Conservation (phyloP, 768 basidiomycete genomes). For the Tylopilus sp. region DNA sequence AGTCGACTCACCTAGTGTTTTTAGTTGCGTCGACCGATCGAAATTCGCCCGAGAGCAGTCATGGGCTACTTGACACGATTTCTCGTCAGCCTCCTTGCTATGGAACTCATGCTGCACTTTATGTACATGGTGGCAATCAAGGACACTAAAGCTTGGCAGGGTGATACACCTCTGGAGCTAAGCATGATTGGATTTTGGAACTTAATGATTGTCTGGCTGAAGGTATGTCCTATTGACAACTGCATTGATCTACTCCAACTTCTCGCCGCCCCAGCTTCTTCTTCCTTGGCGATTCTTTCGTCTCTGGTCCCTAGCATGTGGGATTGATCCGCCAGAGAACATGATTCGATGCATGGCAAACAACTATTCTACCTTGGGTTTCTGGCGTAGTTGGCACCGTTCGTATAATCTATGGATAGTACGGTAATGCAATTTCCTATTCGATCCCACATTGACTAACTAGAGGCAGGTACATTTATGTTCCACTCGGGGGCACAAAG, state of each 20-base stretch:
- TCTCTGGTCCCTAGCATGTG: slow-evolving; percentile 85
- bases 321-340: slow-evolving; percentile 94
- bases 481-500: slow-evolving; percentile 80
- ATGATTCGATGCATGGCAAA: slow-evolving; percentile 99
- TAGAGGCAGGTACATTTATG: slow-evolving; percentile 80
- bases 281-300: slow-evolving; percentile 98
- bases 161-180: slow-evolving; percentile 73
- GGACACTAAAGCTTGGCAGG: slow-evolving; percentile 78
- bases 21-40: slow-evolving; percentile 60
- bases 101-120: slow-evolving; percentile 89
- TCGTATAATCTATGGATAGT: slow-evolving; percentile 96
- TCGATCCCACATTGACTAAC: background rate
- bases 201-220: slow-evolving; percentile 92
- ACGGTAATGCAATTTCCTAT: slow-evolving; percentile 45
- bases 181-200: slow-evolving; percentile 98
- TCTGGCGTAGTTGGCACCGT: slow-evolving; percentile 97
- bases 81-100: slow-evolving; percentile 64
- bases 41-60: slow-evolving; percentile 38
- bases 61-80: slow-evolving; percentile 70
- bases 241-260: background rate
- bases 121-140: slow-evolving; percentile 99
- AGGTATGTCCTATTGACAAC: slow-evolving; percentile 47
- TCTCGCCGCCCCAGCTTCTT: slow-evolving; percentile 55
- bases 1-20: background rate
- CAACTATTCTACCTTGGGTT: slow-evolving; percentile 89